Evolutionary conservation across 2,329 filamentous ascomycete genomes (phyloP), one percentile per base, ranked within the genome.

Genomic region (Aspergillus tamarii): DNA sequence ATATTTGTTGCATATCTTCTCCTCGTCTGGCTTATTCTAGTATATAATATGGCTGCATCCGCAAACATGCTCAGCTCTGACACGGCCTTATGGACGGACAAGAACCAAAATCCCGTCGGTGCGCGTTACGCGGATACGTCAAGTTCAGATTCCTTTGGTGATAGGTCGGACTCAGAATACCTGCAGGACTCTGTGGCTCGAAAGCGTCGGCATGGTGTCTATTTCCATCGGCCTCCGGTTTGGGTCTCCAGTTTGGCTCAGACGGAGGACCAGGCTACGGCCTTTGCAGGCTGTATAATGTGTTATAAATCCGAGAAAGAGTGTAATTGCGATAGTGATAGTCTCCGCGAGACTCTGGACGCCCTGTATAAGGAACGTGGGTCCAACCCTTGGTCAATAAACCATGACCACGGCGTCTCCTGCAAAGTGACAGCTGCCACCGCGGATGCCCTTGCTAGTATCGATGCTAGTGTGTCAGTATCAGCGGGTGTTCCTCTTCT

Each of bases 151-250:
- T 46, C 32, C 21, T 55, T 52, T 4, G 64, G 66, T 45, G 45
- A 58, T 11, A 39, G 34, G 14, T 61, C 64, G 7, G 66, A 67
- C 41, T 52, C 61, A 23, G 64, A 66, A 10, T 67, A 57, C 19
- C 57, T 66, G 10, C 64, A 67, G 21, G 71, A 70, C 53, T 73
- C 73, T 10, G 61, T 74, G 36, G 58, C 66, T 28, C 64, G 54
- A 50, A 69, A 62, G 56, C 70, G 74, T 63, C 73, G 76, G 26
- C 74, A 72, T 62, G 73, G 68, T 1, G 69, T 74, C 53, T 77
- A 78, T 59, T 71, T 74, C 54, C 67, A 72, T 61, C 70, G 75
- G 23, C 74, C 74, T 36, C 72, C 74, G 1, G 70, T 76, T 14
- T 75, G 71, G 69, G 67, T 60, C 41, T 64, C 69, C 28, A 59